Conservation (phyloP, 2,329 filamentous ascomycete genomes). For the Hypoxylon sp. region DNA sequence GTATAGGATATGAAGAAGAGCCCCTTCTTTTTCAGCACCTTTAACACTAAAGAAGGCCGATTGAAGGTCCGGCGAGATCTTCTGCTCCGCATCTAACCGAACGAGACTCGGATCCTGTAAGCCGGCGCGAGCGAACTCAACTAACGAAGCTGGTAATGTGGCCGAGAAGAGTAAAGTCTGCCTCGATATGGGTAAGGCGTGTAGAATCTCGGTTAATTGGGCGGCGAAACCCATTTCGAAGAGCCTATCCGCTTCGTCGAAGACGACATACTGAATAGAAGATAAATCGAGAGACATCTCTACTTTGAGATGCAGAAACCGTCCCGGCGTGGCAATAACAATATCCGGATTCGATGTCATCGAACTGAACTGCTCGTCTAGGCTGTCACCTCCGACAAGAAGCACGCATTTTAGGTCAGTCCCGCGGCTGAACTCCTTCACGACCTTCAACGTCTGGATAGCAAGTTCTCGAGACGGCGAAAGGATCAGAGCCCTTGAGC, state of each 20-base stretch:
- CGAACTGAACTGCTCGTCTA: constrained; percentile 94
- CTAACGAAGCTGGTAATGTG: constrained; percentile 91
- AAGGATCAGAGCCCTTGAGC: constrained; percentile 87
- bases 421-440: constrained; percentile 91
- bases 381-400: constrained; percentile 92
- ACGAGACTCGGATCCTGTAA: constrained; percentile 93
- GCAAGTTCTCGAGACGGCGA: constrained; percentile 95
- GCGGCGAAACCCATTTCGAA: constrained; percentile 99
- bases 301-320: constrained; percentile 96
- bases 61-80: constrained; percentile 95
- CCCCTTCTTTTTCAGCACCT: constrained; percentile 92
- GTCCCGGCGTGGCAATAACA: constrained; percentile 95
- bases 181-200: constrained; percentile 84
- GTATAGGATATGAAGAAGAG: constrained; percentile 87
- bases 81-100: constrained; percentile 92
- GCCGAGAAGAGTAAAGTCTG: constrained; percentile 97
- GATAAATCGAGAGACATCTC: constrained; percentile 95
- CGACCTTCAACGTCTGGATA: constrained; percentile 93
- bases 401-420: constrained; percentile 88
- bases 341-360: constrained; percentile 98
- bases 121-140: constrained; percentile 95
- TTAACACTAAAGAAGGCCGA: constrained; percentile 96
- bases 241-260: constrained; percentile 95
- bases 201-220: constrained; percentile 92
- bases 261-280: constrained; percentile 93